These are phyloP conservation scores for Cicer cuneatum DNA, from an alignment of 306 rosid genomes.

Conservation along the genomic window DNA sequence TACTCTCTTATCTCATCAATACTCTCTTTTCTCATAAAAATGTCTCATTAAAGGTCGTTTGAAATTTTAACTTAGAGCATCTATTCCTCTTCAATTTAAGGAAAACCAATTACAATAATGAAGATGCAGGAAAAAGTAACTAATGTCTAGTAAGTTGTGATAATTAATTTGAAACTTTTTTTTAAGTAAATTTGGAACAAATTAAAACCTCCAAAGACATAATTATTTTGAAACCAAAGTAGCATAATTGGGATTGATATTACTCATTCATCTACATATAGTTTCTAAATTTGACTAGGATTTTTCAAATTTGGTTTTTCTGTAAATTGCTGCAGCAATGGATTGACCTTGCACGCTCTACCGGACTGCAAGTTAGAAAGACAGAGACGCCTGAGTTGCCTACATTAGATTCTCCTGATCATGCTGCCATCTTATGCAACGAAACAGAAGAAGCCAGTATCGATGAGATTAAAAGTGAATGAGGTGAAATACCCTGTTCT, in stretches of 20 bases:
- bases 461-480: constrained; percentile 66
- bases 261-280: constrained; percentile 6
- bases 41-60: no score
- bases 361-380: constrained; percentile 80
- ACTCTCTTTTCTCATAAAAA: no score
- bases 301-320: constrained; percentile 31
- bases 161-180: neutral
- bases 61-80: no score
- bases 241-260: constrained; percentile 20
- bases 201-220: constrained; percentile 9
- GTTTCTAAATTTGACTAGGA: constrained; percentile 12
- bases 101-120: no score
- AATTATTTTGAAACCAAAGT: neutral
- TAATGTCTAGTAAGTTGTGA: neutral
- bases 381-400: constrained; percentile 55
- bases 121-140: neutral
- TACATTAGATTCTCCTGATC: constrained; percentile 59
- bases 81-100: no score
- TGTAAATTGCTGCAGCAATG: constrained; percentile 79
- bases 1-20: no score
- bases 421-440: constrained; percentile 62
- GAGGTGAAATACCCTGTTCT: constrained; percentile 48
- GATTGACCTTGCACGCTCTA: constrained; percentile 85
- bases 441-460: constrained; percentile 64
- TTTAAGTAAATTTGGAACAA: neutral